Evolutionary conservation across 352 stramenopile genomes (phyloP).

Genomic region (Globisporangium abappressorium): DNA sequence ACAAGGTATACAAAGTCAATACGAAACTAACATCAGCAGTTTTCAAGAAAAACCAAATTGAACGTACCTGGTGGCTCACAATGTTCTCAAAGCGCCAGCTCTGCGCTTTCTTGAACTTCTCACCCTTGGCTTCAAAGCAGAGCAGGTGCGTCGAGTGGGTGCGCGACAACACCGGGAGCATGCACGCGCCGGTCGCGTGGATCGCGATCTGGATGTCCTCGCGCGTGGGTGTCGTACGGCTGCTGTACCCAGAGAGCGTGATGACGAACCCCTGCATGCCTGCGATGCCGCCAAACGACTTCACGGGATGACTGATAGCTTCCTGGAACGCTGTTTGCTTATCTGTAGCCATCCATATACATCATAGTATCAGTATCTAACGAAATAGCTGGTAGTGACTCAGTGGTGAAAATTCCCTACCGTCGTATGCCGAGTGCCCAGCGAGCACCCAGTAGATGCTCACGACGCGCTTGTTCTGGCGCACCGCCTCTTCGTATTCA

Average conservation of each 20-base stretch:
- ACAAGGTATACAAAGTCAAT: slow-evolving; percentile 11
- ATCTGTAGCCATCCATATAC: background rate
- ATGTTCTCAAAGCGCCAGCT: slow-evolving; percentile 83
- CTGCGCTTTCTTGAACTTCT: slow-evolving; percentile 85
- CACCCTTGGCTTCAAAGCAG: slow-evolving; percentile 69
- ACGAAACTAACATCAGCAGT: background rate
- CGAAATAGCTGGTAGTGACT: background rate
- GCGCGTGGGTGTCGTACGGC: slow-evolving; percentile 63
- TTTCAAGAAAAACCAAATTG: too few species aligned
- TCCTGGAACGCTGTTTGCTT: slow-evolving; percentile 38
- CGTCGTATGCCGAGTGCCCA: slow-evolving; percentile 33
- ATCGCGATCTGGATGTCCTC: slow-evolving; percentile 86
- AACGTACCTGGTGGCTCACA: slow-evolving; percentile 67
- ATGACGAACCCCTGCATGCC: slow-evolving; percentile 83
- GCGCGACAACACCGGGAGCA: slow-evolving; percentile 76
- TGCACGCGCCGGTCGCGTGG: slow-evolving; percentile 77
- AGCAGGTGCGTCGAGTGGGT: slow-evolving; percentile 83
- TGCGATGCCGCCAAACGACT: slow-evolving; percentile 59
- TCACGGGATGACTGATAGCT: slow-evolving; percentile 54
- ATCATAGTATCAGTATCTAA: background rate
- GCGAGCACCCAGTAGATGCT: slow-evolving; percentile 81
- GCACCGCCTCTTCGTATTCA: slow-evolving; percentile 76
- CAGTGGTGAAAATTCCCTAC: slow-evolving; percentile 8
- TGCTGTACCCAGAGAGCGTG: slow-evolving; percentile 82
- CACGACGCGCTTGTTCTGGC: slow-evolving; percentile 68